Evolutionary conservation across 306 rosid species (phyloP).

Genomic region (Rosa rugosa): DNA sequence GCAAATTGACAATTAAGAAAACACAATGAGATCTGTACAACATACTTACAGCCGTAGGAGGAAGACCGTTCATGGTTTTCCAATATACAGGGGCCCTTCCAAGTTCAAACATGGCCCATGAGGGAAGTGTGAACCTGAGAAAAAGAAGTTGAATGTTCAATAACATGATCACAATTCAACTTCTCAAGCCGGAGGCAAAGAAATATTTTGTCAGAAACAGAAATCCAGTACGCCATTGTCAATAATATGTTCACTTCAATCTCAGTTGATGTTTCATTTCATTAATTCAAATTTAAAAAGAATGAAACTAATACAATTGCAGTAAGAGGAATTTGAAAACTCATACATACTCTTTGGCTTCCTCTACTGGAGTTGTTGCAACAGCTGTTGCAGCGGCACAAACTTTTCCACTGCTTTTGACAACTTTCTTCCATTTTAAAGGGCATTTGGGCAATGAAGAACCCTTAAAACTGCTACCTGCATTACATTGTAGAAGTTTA

Average conservation of each 20-base stretch:
- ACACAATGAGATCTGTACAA: background rate
- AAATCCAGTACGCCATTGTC: background rate
- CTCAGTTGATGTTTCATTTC: background rate
- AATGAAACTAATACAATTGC: background rate
- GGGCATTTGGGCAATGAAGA: constrained; percentile 40
- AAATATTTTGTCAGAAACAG: background rate
- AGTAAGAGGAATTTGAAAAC: constrained; percentile 14
- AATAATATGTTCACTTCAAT: background rate
- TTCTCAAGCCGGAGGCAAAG: background rate
- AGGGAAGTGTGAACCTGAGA: constrained; percentile 69
- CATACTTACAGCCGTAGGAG: constrained; percentile 67
- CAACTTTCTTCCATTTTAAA: constrained; percentile 36
- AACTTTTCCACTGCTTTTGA: constrained; percentile 45
- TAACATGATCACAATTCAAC: background rate
- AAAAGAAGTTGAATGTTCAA: constrained; percentile 7
- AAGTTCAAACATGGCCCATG: constrained; percentile 90
- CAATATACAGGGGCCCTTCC: constrained; percentile 78
- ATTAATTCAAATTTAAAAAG: background rate
- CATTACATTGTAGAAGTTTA: constrained; percentile 27
- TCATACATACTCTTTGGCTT: constrained; percentile 69
- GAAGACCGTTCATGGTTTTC: constrained; percentile 94
- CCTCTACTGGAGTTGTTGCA: constrained; percentile 46
- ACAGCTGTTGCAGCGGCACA: constrained; percentile 53
- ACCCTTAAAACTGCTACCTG: constrained; percentile 58
- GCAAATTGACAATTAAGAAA: background rate